Conservation (phyloP, 2,329 filamentous ascomycete species). For the Blastomyces silverae region DNA sequence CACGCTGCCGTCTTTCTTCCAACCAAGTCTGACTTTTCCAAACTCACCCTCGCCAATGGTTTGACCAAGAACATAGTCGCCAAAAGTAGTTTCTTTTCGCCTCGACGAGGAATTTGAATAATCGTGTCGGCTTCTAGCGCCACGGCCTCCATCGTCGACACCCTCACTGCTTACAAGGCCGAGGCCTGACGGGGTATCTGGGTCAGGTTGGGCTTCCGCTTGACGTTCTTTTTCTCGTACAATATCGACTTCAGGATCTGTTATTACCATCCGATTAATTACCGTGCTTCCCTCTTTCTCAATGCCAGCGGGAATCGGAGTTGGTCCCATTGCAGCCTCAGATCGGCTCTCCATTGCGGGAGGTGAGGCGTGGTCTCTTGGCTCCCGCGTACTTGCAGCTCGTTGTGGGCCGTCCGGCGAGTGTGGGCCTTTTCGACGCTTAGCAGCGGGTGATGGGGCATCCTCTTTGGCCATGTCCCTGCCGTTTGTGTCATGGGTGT, state of each 20-base stretch:
- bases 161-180: conserved; percentile 47
- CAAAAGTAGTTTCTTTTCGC: conserved; percentile 78
- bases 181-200: conserved; percentile 44
- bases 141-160: conserved; percentile 40
- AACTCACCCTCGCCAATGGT: conserved; percentile 97
- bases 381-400: conserved; percentile 38
- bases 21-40: conserved; percentile 96
- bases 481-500: conserved; percentile 36
- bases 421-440: conserved; percentile 44
- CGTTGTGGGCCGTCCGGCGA: conserved; percentile 44
- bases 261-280: conserved; percentile 68
- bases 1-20: conserved; percentile 91
- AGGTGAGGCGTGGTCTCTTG: conserved; percentile 33
- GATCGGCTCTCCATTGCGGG: conserved; percentile 30
- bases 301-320: conserved; percentile 53
- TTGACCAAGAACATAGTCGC: conserved; percentile 90
- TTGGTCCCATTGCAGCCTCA: conserved; percentile 46
- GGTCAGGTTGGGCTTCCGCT: conserved; percentile 49
- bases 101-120: conserved; percentile 46
- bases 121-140: conserved; percentile 48
- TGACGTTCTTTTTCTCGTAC: conserved; percentile 64
- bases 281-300: conserved; percentile 72
- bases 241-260: conserved; percentile 66
- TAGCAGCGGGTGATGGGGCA: conserved; percentile 33
- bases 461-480: conserved; percentile 40